Base-by-base conservation (phyloP, 352 stramenopile species). In the Phytophthora chlamydospora region DNA sequence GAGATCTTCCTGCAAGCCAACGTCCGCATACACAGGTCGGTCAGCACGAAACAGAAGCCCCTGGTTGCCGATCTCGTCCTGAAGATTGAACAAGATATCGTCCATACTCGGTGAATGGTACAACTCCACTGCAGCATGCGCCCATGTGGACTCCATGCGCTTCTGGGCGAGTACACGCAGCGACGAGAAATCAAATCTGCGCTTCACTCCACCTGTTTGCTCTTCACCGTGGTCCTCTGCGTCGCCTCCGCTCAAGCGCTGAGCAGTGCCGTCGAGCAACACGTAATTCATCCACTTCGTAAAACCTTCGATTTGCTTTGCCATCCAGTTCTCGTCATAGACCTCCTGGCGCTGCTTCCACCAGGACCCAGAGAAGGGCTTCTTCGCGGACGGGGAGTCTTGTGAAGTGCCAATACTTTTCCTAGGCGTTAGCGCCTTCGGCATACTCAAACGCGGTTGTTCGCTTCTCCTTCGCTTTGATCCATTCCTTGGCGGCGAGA, bases 281-380 rank as follows among this genome's bases (percentile, higher is more conserved):
- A 93, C 86, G 62, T 90, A 94, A 64, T 96, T 96, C 40, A 95
- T 89, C 88, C 88, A 96, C 51, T 90, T 92, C 9, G 79, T 91
- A 43, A 95, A 93, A 0, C 80, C 85, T 58, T 88, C 69, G 27
- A 85, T 83, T 58, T 96, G 88, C 36, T 91, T 91, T 4, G 70
- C 51, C 68, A 93, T 89, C 86, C 88, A 95, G 41, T 90, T 75
- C 41, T 88, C 85, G 40, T 96, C 84, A 34, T 82, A 86, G 3
- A 77, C 44, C n/a, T 73, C 75, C 43, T 89, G 81, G 8, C 81
- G 77, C 38, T 92, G 78, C 41, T 79, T 85, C 83, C 83, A 92
- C 83, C 83, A 92, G 2, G 80, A 90, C 2, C 80, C 83, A 2
- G 43, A 33, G 19, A 75, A 75, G 33, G 33, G 54, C 19, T 76